A percentile compares a stretch with the other conserved stretches of the same genome.
Conservation (phyloP, 2,329 filamentous ascomycete species). For the Zasmidium cellare region DNA sequence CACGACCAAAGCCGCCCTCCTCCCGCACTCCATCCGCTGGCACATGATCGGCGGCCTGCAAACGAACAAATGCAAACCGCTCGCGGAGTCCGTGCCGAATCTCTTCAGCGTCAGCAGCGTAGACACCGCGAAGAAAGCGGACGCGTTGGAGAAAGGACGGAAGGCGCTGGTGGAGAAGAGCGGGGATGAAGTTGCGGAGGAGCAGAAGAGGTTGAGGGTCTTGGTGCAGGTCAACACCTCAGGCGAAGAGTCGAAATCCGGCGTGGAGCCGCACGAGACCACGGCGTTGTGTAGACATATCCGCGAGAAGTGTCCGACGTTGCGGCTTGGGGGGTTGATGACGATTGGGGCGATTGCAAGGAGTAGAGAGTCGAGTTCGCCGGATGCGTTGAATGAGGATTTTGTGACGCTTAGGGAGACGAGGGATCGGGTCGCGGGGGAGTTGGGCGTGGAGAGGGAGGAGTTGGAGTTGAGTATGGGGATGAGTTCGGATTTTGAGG, state of each 20-base stretch:
- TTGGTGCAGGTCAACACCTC: constrained; percentile 97
- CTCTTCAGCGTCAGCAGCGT: constrained; percentile 91
- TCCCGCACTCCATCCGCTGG: constrained; percentile 80
- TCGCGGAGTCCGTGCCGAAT: constrained; percentile 81
- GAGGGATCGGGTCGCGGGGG: constrained; percentile 67
- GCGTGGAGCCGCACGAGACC: constrained; percentile 66
- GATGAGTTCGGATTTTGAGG: constrained; percentile 96
- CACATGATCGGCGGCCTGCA: constrained; percentile 96
- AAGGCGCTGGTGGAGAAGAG: constrained; percentile 51
- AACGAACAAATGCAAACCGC: constrained; percentile 85
- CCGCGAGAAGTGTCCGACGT: constrained; percentile 66
- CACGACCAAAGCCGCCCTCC: constrained; percentile 75
- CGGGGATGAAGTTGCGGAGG: constrained; percentile 30
- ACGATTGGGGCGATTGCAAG: constrained; percentile 94
- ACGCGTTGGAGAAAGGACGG: constrained; percentile 75
- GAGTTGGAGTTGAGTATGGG: constrained; percentile 92
- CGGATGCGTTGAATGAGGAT: constrained; percentile 87
- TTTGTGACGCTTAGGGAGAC: constrained; percentile 70
- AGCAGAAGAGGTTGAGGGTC: constrained; percentile 57
- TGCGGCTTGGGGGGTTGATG: constrained; percentile 84
- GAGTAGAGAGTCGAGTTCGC: constrained; percentile 67
- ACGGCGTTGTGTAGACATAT: constrained; percentile 70
- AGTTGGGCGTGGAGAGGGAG: constrained; percentile 56
- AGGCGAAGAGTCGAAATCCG: constrained; percentile 81
- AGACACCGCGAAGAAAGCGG: constrained; percentile 84